These are phyloP conservation scores for Neolecta irregularis DNA, from an alignment of 1,139 yeast species.

Conservation along the genomic window DNA sequence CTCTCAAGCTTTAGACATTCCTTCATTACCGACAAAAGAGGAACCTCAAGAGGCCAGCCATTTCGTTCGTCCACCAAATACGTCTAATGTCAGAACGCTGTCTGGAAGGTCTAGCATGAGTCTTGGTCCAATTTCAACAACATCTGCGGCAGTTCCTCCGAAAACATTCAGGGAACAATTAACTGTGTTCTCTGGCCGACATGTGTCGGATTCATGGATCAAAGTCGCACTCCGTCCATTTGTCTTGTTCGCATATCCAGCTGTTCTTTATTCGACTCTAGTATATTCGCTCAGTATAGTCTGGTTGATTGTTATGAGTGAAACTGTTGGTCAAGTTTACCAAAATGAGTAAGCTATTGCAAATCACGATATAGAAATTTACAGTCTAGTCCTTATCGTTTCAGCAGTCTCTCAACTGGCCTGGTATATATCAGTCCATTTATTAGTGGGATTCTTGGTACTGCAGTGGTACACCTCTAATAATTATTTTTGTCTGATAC, in stretches of 20 bases:
- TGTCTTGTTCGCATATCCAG: conserved; percentile 36
- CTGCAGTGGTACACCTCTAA: too few relatives aligned
- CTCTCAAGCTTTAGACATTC: too few relatives aligned
- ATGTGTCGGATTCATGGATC: conserved; percentile 39
- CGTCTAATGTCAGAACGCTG: too few relatives aligned
- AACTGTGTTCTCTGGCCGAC: conserved; percentile 31
- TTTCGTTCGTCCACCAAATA: too few relatives aligned
- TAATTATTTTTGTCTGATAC: not conserved
- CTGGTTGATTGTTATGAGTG: conserved; percentile 48
- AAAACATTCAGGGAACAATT: conserved; percentile 9
- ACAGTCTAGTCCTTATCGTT: conserved; percentile 41
- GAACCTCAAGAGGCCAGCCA: too few relatives aligned
- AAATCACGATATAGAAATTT: too few relatives aligned
- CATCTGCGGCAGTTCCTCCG: too few relatives aligned
- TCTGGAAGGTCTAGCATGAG: too few relatives aligned
- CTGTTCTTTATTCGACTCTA: conserved; percentile 38
- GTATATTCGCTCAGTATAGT: conserved; percentile 44
- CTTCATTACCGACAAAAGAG: too few relatives aligned
- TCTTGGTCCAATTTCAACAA: too few relatives aligned
- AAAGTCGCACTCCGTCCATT: conserved; percentile 45
- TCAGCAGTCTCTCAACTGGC: conserved; percentile 37
- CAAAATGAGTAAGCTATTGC: too few relatives aligned
- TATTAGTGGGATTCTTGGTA: conserved; percentile 44
- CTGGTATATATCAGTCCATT: conserved; percentile 43
- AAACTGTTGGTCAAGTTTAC: conserved; percentile 39